These are phyloP conservation scores for Dendrobium officinale DNA, from an alignment of 106 monocot species.

Conservation along the genomic window DNA sequence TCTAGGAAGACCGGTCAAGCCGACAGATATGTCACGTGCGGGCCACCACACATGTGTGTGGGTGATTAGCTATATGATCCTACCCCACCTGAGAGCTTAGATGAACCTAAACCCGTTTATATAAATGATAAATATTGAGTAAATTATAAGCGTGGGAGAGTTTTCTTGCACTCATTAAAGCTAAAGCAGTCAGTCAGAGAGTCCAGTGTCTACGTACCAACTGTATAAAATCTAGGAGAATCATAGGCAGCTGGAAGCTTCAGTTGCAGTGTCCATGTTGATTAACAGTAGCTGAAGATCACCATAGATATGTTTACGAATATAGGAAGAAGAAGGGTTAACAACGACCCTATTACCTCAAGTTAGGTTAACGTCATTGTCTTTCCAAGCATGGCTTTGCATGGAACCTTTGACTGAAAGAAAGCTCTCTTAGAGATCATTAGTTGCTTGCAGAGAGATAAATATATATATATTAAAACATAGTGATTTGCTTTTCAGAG, in stretches of 20 bases:
- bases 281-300: no score
- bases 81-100: neutral
- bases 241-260: neutral
- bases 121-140: neutral
- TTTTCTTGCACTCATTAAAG: neutral
- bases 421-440: no score
- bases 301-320: neutral
- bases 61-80: neutral
- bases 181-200: neutral
- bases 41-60: conserved; percentile 8
- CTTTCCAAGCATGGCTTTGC: no score
- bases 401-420: no score
- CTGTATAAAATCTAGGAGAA: neutral
- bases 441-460: no score
- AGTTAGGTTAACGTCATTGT: no score
- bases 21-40: conserved; percentile 7
- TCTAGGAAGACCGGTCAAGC: conserved; percentile 3
- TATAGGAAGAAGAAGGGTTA: no score
- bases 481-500: no score
- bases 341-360: no score
- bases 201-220: no score
- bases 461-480: no score
- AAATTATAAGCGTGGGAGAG: neutral
- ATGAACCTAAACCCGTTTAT: neutral
- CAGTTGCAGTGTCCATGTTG: no score